These are phyloP conservation scores for Clarireedia monteithiana DNA, from an alignment of 2,329 filamentous ascomycete genomes.

Conservation along the genomic window DNA sequence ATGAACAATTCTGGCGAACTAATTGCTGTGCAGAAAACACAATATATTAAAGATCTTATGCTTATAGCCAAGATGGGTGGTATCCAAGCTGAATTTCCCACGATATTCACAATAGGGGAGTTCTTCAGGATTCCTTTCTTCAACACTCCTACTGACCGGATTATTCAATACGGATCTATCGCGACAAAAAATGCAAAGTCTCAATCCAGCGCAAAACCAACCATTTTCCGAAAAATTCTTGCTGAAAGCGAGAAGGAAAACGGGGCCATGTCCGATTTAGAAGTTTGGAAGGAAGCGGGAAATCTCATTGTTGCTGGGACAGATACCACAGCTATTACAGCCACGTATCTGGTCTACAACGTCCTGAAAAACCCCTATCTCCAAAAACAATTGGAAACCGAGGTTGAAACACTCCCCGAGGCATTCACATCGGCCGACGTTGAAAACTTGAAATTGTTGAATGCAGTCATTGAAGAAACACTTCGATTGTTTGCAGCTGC, in stretches of 20 bases:
- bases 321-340: conserved; percentile 6
- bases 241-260: neutral
- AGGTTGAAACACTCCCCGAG: neutral
- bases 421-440: conserved; percentile 10
- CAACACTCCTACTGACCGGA: accelerated
- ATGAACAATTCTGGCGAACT: too few relatives aligned
- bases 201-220: neutral
- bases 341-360: conserved; percentile 2
- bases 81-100: neutral
- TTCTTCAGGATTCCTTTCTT: neutral
- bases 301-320: conserved; percentile 1
- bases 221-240: conserved; percentile 1
- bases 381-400: neutral
- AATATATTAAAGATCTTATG: neutral
- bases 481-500: conserved; percentile 31
- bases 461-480: conserved; percentile 30
- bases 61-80: accelerated
- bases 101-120: neutral
- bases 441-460: conserved; percentile 24
- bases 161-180: neutral
- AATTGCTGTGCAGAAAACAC: neutral
- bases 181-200: conserved; percentile 24
- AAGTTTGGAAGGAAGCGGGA: neutral
- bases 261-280: neutral
- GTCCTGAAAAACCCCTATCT: neutral